Conservation (phyloP, 495 filamentous ascomycete species). For the Darksidea phi region DNA sequence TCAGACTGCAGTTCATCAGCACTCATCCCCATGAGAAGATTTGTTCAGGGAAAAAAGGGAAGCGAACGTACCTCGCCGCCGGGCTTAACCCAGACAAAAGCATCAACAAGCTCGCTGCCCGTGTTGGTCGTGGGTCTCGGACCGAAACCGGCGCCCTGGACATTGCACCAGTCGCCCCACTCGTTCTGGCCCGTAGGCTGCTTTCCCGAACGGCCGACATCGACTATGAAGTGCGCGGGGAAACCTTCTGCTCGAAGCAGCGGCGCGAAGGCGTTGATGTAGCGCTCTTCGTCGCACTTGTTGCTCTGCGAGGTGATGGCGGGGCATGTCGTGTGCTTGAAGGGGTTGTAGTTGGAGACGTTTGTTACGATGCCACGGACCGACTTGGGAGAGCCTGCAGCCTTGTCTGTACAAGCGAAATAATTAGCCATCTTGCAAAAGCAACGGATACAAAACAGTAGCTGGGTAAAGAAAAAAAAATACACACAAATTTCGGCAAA, state of each 20-base stretch:
- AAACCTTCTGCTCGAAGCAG: slow-evolving; percentile 60
- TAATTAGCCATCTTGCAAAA: too few relatives aligned
- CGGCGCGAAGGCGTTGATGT: slow-evolving; percentile 64
- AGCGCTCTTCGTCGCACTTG: slow-evolving; percentile 68
- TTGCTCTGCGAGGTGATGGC: slow-evolving; percentile 48
- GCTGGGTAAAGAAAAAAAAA: too few relatives aligned
- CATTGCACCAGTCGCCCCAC: slow-evolving; percentile 84
- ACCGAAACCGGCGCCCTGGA: slow-evolving; percentile 71
- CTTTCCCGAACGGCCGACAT: slow-evolving; percentile 65
- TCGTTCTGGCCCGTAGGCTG: slow-evolving; percentile 56
- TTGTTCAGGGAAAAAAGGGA: too few relatives aligned
- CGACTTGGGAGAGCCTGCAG: slow-evolving; percentile 59
- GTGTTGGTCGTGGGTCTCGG: slow-evolving; percentile 63
- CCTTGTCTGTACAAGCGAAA: slow-evolving; percentile 46
- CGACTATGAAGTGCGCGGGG: slow-evolving; percentile 71
- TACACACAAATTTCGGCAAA: slow-evolving; percentile 56
- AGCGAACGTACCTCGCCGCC: slow-evolving; percentile 55
- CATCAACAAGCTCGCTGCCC: slow-evolving; percentile 61
- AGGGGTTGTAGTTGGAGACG: slow-evolving; percentile 70
- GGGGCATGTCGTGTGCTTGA: slow-evolving; percentile 39
- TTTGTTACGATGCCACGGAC: slow-evolving; percentile 75
- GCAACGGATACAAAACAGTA: too few relatives aligned
- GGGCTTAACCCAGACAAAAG: slow-evolving; percentile 81
- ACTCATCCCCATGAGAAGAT: too few relatives aligned
- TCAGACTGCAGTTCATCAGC: slow-evolving; percentile 53